phyloP scores from a whole-genome alignment of 306 rosid species.

The Gleditsia sinensis region DNA sequence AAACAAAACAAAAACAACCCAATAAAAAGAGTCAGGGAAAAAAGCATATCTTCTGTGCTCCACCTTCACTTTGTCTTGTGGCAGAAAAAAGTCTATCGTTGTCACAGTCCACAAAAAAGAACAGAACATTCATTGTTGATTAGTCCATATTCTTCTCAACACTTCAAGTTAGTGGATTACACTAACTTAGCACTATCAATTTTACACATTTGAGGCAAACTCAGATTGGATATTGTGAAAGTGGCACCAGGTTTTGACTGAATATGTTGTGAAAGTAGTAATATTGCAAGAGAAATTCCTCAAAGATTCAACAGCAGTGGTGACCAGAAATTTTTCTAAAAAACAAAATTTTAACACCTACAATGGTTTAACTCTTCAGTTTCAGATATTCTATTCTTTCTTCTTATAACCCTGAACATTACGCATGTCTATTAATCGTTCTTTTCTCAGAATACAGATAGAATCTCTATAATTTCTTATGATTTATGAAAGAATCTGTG shows the following conservation, averaged over 20 bases:
- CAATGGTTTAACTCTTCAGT: constrained; percentile 38
- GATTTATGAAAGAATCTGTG: constrained; percentile 82
- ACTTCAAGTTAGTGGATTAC: too few relatives aligned
- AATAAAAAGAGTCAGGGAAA: constrained; percentile 12
- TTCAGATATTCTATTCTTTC: constrained; percentile 40
- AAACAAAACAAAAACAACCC: too few relatives aligned
- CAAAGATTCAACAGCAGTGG: too few relatives aligned
- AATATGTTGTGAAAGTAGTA: too few relatives aligned
- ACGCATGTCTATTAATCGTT: too few relatives aligned
- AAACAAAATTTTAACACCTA: too few relatives aligned
- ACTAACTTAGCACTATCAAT: too few relatives aligned
- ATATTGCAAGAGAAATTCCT: too few relatives aligned
- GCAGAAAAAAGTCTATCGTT: constrained; percentile 1
- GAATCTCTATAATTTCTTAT: constrained; percentile 59
- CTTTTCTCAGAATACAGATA: constrained; percentile 44
- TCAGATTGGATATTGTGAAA: too few relatives aligned
- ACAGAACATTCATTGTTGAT: background rate
- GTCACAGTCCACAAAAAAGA: constrained; percentile 6
- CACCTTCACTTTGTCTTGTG: constrained; percentile 29
- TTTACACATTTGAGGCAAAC: too few relatives aligned
- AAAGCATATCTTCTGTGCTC: constrained; percentile 34
- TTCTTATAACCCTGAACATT: constrained; percentile 41
- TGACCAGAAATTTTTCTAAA: too few relatives aligned
- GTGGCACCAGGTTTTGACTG: too few relatives aligned
- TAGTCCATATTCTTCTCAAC: constrained; percentile 39